Percentiles rank a stretch among this genome's conserved stretches.
Conservation (phyloP, 331 rosid species). For the Prunus yedoensis region DNA sequence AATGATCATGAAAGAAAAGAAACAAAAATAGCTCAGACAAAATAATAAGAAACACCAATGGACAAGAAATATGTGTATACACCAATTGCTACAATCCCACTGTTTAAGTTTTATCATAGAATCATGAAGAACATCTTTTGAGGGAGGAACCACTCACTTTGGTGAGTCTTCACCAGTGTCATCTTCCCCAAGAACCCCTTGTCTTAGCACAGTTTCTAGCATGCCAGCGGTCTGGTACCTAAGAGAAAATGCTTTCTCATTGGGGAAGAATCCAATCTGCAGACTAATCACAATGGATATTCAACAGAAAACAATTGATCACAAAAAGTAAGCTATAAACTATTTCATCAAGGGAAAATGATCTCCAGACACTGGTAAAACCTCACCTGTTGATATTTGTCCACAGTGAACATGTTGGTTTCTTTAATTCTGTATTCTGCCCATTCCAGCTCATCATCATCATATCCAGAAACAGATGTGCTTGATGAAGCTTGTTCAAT, state of each 20-base stretch:
- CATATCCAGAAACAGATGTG: conserved; percentile 50
- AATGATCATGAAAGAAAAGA: background rate
- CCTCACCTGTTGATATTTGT: conserved; percentile 93
- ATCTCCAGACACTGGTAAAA: conserved; percentile 20
- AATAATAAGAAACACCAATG: background rate
- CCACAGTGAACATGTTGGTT: conserved; percentile 87
- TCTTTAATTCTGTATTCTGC: conserved; percentile 94
- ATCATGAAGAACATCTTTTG: conserved; percentile 4
- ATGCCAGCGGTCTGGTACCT: conserved; percentile 97
- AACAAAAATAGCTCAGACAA: background rate
- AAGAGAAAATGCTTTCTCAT: conserved; percentile 80
- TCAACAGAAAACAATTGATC: conserved; percentile 53
- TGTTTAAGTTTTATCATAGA: background rate
- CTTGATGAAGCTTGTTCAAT: conserved; percentile 68
- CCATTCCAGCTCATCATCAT: conserved; percentile 66
- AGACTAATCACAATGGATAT: conserved; percentile 67
- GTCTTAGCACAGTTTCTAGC: conserved; percentile 81
- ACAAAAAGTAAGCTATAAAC: conserved; percentile 15
- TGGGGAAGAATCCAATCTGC: conserved; percentile 93
- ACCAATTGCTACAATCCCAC: background rate
- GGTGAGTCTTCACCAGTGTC: conserved; percentile 96
- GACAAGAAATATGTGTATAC: background rate
- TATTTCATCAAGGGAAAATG: background rate
- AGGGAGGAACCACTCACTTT: conserved; percentile 45
- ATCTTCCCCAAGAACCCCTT: conserved; percentile 93